Base-by-base conservation (phyloP, 768 basidiomycete species). In the Suillus subaureus region DNA sequence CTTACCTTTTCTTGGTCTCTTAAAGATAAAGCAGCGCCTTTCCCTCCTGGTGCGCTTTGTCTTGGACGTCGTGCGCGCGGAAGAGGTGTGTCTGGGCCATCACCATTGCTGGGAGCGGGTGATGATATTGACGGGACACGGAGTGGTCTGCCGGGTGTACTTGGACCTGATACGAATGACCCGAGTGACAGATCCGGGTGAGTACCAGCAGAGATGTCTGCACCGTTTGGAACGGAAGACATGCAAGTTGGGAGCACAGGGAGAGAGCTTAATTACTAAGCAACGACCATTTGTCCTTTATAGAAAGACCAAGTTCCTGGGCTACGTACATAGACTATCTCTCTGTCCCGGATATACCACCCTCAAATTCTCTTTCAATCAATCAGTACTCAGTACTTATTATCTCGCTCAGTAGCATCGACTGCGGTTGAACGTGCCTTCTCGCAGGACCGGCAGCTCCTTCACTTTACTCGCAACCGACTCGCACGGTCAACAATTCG, bases 1-100 rank as follows among this genome's bases (percentile, higher is more conserved):
- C 82, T 61, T 70, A 94, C 97, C 85, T 98, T 97, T 79, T 99
- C 96, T 77, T 99, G 97, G 75, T 99, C 97, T 9, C 96, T 86
- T 16, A 99, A 83, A 0, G 96, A 97, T 69, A 97, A 84, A 18
- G 87, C 78, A 33, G 73, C 79, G 13, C 75, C 75, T 39, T 78
- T 82, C 21, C 73, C 71, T 15, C 70, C 64, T 7, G 70, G 70
- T 21, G 68, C 66, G 23, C 63, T 71, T n/a, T 63, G 72, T 65
- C 77, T 70, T n/a, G 71, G 70, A 33, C 83, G 82, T 72, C 85
- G 86, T 26, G 80, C 76, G 18, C 84, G 81, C 9, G 81, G 77
- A 40, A 79, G 71, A n/a, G 86, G 86, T 5, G 86, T 86, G 49
- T 85, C 86, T 12, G 78, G 80, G 15, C 76, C 80, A 60, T 80